Conservation (phyloP, 78 protist genomes). For the Mastigamoeba balamuthi region DNA sequence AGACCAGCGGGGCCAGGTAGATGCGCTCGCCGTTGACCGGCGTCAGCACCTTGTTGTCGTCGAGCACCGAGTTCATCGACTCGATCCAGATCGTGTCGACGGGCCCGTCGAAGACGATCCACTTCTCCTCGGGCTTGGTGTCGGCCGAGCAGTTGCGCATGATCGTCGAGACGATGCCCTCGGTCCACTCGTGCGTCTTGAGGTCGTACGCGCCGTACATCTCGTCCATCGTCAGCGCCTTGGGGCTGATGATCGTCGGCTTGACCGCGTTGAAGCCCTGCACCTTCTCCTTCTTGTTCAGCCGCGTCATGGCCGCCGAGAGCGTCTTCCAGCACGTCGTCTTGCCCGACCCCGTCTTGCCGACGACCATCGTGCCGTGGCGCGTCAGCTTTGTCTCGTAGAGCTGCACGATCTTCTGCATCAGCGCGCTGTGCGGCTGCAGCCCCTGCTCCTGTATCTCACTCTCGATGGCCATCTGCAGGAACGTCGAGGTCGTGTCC, state of each 20-base stretch:
- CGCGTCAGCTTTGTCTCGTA: constrained; percentile 57
- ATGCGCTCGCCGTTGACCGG: constrained; percentile 75
- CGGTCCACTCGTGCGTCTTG: constrained; percentile 75
- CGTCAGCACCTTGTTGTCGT: constrained; percentile 90
- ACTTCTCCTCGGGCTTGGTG: constrained; percentile 12
- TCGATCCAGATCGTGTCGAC: constrained; percentile 94
- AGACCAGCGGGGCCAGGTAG: constrained; percentile 47
- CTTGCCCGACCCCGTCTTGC: constrained; percentile 84
- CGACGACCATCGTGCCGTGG: constrained; percentile 86
- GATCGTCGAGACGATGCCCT: constrained; percentile 65
- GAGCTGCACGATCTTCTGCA: constrained; percentile 60
- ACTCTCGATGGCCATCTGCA: constrained; percentile 8
- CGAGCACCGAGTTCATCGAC: constrained; percentile 87
- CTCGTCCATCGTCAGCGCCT: constrained; percentile 70
- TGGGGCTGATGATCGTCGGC: constrained; percentile 49
- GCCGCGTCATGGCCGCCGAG: constrained; percentile 24
- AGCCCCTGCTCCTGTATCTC: background rate
- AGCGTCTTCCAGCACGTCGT: constrained; percentile 34
- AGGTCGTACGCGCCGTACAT: constrained; percentile 74
- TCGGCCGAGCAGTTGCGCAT: constrained; percentile 6
- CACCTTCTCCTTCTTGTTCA: background rate
- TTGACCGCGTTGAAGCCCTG: background rate
- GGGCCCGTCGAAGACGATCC: constrained; percentile 81
- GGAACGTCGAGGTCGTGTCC: constrained; percentile 11
- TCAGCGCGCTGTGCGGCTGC: constrained; percentile 29